Evolutionary conservation across 2,329 filamentous ascomycete genomes (phyloP), one percentile per base, ranked within the genome.

Genomic region (Penicillium sp.): DNA sequence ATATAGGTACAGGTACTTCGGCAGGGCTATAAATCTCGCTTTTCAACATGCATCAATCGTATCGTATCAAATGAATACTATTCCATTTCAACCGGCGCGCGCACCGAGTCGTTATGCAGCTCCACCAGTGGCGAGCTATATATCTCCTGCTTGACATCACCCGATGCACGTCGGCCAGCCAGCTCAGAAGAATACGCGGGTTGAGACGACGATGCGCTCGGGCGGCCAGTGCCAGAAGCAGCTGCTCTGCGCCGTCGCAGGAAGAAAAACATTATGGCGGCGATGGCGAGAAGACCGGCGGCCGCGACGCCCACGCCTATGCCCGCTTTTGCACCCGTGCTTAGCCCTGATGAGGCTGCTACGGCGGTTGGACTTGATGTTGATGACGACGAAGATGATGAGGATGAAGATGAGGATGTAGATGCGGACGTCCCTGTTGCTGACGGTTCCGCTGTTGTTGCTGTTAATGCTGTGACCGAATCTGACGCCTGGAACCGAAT

Each of bases 401-500:
- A n/a, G 5, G 35, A 18, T 2, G 35, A 40, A 11, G 35, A 40
- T 40, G 35, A 18, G 3, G 35, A 30, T 14, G 51, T 16, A 16
- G 28, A 12, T 8, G 33, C n/a, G 11, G 47, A 20, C 18, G 9
- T 26, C 11, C 28, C 24, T 2, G 35, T 38, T 12, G 24, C 40
- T 18, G 26, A 11, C 7, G 33, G 4, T 16, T 6, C 8, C 9
- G 33, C 3, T 9, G 38, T 42, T 5, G 38, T 51, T 43, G 40
- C 28, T 8, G 47, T 38, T 24, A 47, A 43, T 12, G 52, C 24
- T 18, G 38, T 42, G 38, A 42, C 38, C 11, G 38, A 42, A 33
- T 55, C 28, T 20, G 35, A 21, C 2, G 40, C 38, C n/a, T 56
- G 53, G 33, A 47, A 56, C 33, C 53, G 26, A 11, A 56, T 40